These are phyloP conservation scores for Botrytis paeoniae DNA, from an alignment of 2,329 filamentous ascomycete species.

Conservation along the genomic window DNA sequence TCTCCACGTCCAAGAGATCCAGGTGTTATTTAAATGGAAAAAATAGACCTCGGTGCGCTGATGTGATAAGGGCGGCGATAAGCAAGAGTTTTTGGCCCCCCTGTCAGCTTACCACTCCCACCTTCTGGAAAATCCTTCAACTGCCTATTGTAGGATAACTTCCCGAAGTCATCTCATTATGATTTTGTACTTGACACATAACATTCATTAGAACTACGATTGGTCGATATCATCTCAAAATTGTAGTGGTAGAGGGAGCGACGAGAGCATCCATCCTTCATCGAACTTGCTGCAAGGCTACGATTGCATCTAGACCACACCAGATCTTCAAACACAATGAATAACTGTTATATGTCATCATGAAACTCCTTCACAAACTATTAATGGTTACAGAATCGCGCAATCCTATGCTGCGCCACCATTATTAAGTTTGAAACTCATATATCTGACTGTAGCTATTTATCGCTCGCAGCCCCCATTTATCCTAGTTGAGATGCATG, in stretches of 20 bases:
- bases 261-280: not conserved
- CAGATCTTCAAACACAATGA: not conserved
- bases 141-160: not conserved
- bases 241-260: not conserved
- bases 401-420: constrained; percentile 11
- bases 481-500: constrained; percentile 1
- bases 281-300: not conserved
- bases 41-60: constrained; percentile 2
- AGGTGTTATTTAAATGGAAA: not conserved
- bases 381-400: not conserved
- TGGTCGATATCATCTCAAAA: not conserved
- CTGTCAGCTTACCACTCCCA: constrained; percentile 8
- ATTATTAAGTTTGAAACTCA: constrained; percentile 9
- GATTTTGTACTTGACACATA: not conserved
- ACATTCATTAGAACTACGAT: not conserved
- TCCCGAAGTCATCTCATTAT: not conserved
- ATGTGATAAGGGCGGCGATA: constrained; percentile 10
- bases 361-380: constrained; percentile 2
- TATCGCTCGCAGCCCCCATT: constrained; percentile 4
- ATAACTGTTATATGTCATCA: not conserved
- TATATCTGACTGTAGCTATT: constrained; percentile 9
- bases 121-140: not conserved
- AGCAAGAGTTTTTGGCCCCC: not conserved
- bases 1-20: not conserved
- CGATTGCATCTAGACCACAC: not conserved